A percentile compares a stretch with the other conserved stretches of the same genome.
These are phyloP conservation scores for Maudiozyma serrabonitensis DNA, from an alignment of 805 yeast genomes.

Conservation along the genomic window DNA sequence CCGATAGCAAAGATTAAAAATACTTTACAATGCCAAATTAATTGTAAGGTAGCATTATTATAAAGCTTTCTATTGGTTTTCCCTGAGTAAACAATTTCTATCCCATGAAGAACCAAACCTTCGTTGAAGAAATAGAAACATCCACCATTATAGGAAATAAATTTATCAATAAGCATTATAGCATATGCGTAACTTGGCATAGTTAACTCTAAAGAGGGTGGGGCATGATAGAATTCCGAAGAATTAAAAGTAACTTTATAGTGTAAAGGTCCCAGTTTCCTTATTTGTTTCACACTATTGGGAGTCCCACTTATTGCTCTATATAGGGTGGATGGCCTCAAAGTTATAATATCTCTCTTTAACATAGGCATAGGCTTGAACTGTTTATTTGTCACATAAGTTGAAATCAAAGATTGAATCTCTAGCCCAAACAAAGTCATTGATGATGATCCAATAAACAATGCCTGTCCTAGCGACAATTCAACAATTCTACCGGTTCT, in stretches of 20 bases:
- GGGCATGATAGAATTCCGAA: neutral
- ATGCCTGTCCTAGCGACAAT: slow-evolving; percentile 64
- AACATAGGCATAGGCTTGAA: slow-evolving; percentile 11
- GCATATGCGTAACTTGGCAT: slow-evolving; percentile 73
- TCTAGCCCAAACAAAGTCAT: slow-evolving; percentile 77
- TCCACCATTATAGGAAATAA: slow-evolving; percentile 71
- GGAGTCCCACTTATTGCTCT: neutral
- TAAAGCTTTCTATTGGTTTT: slow-evolving; percentile 22
- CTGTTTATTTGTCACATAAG: slow-evolving; percentile 16
- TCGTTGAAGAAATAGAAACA: slow-evolving; percentile 80
- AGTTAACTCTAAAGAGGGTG: neutral
- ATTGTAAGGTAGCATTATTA: slow-evolving; percentile 51
- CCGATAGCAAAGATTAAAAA: slow-evolving; percentile 68
- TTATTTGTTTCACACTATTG: neutral
- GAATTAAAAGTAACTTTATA: neutral
- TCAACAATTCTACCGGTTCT: slow-evolving; percentile 63
- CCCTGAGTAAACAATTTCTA: slow-evolving; percentile 46
- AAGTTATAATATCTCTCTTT: slow-evolving; percentile 3
- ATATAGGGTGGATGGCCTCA: neutral
- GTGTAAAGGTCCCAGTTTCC: neutral
- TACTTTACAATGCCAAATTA: slow-evolving; percentile 75
- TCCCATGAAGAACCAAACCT: slow-evolving; percentile 60
- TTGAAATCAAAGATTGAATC: slow-evolving; percentile 54
- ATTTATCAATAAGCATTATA: slow-evolving; percentile 62
- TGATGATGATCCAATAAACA: slow-evolving; percentile 73